Evolutionary conservation across 352 stramenopile genomes (phyloP), one percentile per base, ranked within the genome.

Genomic region (Globisporangium heterothallicum): DNA sequence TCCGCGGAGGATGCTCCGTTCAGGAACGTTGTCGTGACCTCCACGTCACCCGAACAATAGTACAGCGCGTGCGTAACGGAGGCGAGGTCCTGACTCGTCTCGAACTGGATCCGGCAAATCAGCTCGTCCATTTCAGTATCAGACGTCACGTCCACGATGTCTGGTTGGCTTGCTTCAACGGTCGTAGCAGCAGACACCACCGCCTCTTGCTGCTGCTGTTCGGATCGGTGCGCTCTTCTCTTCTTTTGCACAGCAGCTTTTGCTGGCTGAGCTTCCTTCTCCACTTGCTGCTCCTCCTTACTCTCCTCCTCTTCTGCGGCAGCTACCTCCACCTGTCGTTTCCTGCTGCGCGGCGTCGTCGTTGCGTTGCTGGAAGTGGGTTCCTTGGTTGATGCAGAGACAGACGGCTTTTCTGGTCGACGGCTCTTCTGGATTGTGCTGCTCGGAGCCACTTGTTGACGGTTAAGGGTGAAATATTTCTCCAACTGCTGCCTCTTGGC

Each of bases 31-130:
- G 21, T 60, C n/a, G 70, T 61, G 46, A 63, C 49, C 2, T 55
- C 46, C 12, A 64, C 49, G 35, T 72, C 44, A 1, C 72, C 68
- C 18, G 59, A 72, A 29, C 58, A 61, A 44, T 72, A 79, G 49
- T 75, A 81, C 21, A 84, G 48, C 14, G 70, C 72, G 46, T 81
- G 56, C 1, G 72, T 42, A 27, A 80, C 50, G 5, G 59, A 18
- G 34, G 49, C 38, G 24, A 59, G 30, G 13, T 59, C 48, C 27
- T 74, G 58, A 4, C 59, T 45, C 0, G 66, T 82, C 19, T 70
- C 53, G 16, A 77, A 48, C 42, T 71, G 63, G 3, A 82, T 58
- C 27, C 63, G 61, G 32, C 41, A 63, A 13, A 74, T 59, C 12
- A 75, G 34, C 2, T 46, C 34, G 18, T 78, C 61, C 0, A 57